These are phyloP conservation scores for Agaricus sinodeliciosus DNA, from an alignment of 768 basidiomycete species.

Conservation along the genomic window DNA sequence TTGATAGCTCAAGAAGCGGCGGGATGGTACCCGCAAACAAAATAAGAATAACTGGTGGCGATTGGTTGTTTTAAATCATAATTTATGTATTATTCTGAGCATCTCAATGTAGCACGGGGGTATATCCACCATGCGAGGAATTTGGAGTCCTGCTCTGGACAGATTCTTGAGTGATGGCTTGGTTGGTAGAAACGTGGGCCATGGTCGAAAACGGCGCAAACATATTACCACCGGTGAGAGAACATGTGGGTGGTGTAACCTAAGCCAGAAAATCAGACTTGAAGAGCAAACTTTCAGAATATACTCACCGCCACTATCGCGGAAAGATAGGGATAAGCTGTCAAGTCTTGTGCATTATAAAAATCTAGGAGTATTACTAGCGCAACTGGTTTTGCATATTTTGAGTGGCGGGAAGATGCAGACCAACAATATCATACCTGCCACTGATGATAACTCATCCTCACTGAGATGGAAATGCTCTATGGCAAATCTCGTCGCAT, in stretches of 20 bases:
- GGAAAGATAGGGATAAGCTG: slow-evolving; percentile 39
- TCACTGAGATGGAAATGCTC: slow-evolving; percentile 62
- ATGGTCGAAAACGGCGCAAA: slow-evolving; percentile 4
- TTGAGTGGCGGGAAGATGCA: slow-evolving; percentile 4
- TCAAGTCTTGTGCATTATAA: slow-evolving; percentile 56
- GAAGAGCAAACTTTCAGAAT: neutral
- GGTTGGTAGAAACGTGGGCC: slow-evolving; percentile 10
- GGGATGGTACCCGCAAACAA: neutral
- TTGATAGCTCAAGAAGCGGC: neutral
- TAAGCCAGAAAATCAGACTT: slow-evolving; percentile 15
- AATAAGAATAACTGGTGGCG: neutral
- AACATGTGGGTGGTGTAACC: slow-evolving; percentile 40
- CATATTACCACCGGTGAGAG: slow-evolving; percentile 9
- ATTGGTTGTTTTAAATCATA: neutral
- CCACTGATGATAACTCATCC: slow-evolving; percentile 47
- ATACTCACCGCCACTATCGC: slow-evolving; percentile 43
- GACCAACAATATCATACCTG: slow-evolving; percentile 38
- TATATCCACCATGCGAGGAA: slow-evolving; percentile 53
- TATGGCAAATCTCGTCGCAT: slow-evolving; percentile 59
- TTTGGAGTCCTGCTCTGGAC: slow-evolving; percentile 35
- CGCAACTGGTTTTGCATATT: slow-evolving; percentile 36
- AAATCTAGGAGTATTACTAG: slow-evolving; percentile 66
- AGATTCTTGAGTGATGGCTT: slow-evolving; percentile 11
- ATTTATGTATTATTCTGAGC: neutral
- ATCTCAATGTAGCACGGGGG: slow-evolving; percentile 30